A percentile compares a stretch with the other conserved stretches of the same genome.
Evolutionary conservation across 2,329 filamentous ascomycete genomes (phyloP).

Genomic region (Xylaria arbuscula): DNA sequence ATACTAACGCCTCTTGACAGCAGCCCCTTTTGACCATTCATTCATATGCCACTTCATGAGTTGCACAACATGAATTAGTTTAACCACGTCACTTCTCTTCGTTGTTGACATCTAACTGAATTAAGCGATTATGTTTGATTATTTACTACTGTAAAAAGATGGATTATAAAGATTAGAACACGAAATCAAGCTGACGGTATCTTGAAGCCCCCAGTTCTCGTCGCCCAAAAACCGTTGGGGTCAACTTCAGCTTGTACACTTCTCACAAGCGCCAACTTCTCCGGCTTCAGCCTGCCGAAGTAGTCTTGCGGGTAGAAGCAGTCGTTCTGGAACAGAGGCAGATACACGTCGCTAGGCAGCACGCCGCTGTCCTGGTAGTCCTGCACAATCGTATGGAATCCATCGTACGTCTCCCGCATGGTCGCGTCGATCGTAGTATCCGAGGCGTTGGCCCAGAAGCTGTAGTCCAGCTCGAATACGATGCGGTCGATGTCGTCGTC

Average conservation of each 20-base stretch:
- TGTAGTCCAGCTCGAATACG: slow-evolving; percentile 58
- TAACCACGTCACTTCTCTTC: background rate
- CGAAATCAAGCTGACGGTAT: slow-evolving; percentile 36
- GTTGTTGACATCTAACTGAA: background rate
- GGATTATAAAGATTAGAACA: background rate
- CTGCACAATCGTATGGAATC: slow-evolving; percentile 48
- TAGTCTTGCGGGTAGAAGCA: slow-evolving; percentile 57
- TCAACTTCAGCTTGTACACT: slow-evolving; percentile 53
- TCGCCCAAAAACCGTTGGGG: slow-evolving; percentile 52
- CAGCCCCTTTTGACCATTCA: background rate
- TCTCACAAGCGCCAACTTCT: slow-evolving; percentile 51
- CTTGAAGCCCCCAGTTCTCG: slow-evolving; percentile 58
- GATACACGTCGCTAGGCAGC: slow-evolving; percentile 51
- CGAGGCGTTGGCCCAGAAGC: slow-evolving; percentile 49
- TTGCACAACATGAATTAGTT: background rate
- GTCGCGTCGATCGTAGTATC: slow-evolving; percentile 49
- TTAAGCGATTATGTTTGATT: slow-evolving; percentile 15
- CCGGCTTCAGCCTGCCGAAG: slow-evolving; percentile 54
- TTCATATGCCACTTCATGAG: background rate
- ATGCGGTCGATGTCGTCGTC: slow-evolving; percentile 55
- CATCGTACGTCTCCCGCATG: slow-evolving; percentile 53
- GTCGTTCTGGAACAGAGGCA: slow-evolving; percentile 59
- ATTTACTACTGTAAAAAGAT: slow-evolving; percentile 1
- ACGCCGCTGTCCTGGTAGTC: slow-evolving; percentile 50
- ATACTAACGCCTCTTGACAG: too few species aligned